Evolutionary conservation across 176 grass and related monocot genomes (phyloP).

Genomic region (Luzula sylvatica): DNA sequence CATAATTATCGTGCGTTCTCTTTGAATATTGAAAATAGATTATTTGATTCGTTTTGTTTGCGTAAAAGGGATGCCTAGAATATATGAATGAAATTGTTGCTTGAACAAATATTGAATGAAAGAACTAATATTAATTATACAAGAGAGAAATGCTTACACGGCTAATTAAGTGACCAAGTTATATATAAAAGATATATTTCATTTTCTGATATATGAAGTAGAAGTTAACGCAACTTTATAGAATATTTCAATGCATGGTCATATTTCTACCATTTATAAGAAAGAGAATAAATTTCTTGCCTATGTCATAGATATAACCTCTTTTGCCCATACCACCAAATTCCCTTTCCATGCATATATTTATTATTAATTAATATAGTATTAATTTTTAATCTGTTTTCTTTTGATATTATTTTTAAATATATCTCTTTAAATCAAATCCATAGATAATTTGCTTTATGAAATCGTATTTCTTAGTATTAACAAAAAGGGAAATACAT

Average conservation of each 20-base stretch:
- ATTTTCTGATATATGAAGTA: constrained; percentile 2
- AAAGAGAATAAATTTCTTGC: constrained; percentile 24
- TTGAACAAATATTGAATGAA: not conserved
- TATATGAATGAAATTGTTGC: not conserved
- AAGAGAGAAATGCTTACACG: constrained; percentile 24
- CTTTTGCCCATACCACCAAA: constrained; percentile 20
- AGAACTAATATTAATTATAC: not conserved
- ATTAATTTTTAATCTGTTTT: too few relatives aligned
- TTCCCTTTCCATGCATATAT: constrained; percentile 7
- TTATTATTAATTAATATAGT: too few relatives aligned
- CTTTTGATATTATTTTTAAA: too few relatives aligned
- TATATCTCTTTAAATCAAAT: too few relatives aligned
- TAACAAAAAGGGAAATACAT: too few relatives aligned
- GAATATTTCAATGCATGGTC: constrained; percentile 9
- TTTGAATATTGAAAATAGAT: not conserved
- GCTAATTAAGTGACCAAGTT: not conserved
- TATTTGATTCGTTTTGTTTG: not conserved
- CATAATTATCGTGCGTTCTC: too few relatives aligned
- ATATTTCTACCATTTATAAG: constrained; percentile 12
- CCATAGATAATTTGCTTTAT: too few relatives aligned
- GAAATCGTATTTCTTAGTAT: too few relatives aligned
- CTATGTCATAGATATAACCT: constrained; percentile 30
- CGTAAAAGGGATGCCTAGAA: not conserved
- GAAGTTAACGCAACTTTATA: constrained; percentile 24
- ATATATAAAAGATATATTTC: constrained; percentile 6